Evolutionary conservation across 2,329 filamentous ascomycete species (phyloP).

Genomic region (Exophiala sp.): DNA sequence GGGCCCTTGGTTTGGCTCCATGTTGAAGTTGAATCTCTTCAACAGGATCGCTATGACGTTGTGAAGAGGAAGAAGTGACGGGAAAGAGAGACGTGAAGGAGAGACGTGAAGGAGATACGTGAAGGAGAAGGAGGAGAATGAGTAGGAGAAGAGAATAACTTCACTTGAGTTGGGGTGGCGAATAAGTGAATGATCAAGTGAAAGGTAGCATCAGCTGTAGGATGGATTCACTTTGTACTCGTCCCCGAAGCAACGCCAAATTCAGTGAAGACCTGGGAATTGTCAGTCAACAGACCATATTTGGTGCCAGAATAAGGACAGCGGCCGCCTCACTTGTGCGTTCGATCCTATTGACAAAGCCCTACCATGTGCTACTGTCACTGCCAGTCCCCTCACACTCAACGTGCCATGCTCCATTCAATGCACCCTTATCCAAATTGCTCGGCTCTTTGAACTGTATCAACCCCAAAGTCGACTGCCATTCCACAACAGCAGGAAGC

Average conservation of each 20-base stretch:
- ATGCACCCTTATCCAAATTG: neutral
- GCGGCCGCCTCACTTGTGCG: slow-evolving; percentile 5
- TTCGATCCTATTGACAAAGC: neutral
- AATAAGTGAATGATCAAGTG: slow-evolving; percentile 8
- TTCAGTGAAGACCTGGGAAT: slow-evolving; percentile 1
- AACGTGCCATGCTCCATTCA: neutral
- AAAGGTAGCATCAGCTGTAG: neutral
- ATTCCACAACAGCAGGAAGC: neutral
- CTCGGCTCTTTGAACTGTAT: neutral
- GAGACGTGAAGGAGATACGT: neutral
- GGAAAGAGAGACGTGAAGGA: neutral
- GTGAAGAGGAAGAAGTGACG: neutral
- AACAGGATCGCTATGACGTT: slow-evolving; percentile 4
- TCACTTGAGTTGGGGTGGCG: neutral
- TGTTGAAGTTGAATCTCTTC: slow-evolving; percentile 2
- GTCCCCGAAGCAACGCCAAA: slow-evolving; percentile 7
- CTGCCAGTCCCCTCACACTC: neutral
- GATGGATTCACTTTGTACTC: neutral
- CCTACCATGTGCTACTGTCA: neutral
- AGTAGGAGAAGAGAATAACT: neutral
- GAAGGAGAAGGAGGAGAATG: neutral
- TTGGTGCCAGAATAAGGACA: neutral
- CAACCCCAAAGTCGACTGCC: neutral
- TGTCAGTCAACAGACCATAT: slow-evolving; percentile 1
- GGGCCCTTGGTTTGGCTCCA: slow-evolving; percentile 2